Conservation (phyloP, 2,329 filamentous ascomycete genomes). For the Ceratocystis eucalypticola region DNA sequence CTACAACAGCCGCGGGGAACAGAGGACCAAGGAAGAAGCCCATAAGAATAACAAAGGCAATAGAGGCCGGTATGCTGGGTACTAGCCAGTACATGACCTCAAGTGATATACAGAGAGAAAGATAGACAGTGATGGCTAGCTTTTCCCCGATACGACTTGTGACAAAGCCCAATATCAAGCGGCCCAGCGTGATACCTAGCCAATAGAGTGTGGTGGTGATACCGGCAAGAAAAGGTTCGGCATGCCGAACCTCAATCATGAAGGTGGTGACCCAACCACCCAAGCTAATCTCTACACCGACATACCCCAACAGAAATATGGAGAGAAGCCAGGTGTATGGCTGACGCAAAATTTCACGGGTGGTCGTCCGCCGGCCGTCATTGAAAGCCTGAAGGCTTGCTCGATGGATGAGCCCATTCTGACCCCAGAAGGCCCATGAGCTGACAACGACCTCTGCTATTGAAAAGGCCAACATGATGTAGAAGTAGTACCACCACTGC, state of each 20-base stretch:
- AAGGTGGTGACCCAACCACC: constrained; percentile 74
- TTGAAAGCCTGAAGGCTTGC: constrained; percentile 24
- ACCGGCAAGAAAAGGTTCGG: constrained; percentile 55
- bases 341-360: constrained; percentile 32
- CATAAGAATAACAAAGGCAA: constrained; percentile 55
- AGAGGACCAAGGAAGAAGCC: constrained; percentile 72
- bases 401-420: constrained; percentile 45
- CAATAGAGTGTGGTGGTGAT: constrained; percentile 71
- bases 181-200: constrained; percentile 65
- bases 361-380: constrained; percentile 33
- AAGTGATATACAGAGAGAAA: constrained; percentile 47
- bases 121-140: constrained; percentile 47
- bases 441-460: constrained; percentile 42
- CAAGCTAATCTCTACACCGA: constrained; percentile 62
- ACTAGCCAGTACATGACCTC: constrained; percentile 72
- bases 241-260: constrained; percentile 66
- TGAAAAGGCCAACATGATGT: constrained; percentile 52
- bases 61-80: constrained; percentile 59
- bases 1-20: constrained; percentile 62
- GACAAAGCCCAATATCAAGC: constrained; percentile 60
- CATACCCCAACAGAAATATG: constrained; percentile 63
- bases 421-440: constrained; percentile 47
- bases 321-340: constrained; percentile 59
- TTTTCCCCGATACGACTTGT: constrained; percentile 64
- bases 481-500: constrained; percentile 64